Conservation (phyloP, 1,139 yeast genomes). For the Protomyces inouyei region DNA sequence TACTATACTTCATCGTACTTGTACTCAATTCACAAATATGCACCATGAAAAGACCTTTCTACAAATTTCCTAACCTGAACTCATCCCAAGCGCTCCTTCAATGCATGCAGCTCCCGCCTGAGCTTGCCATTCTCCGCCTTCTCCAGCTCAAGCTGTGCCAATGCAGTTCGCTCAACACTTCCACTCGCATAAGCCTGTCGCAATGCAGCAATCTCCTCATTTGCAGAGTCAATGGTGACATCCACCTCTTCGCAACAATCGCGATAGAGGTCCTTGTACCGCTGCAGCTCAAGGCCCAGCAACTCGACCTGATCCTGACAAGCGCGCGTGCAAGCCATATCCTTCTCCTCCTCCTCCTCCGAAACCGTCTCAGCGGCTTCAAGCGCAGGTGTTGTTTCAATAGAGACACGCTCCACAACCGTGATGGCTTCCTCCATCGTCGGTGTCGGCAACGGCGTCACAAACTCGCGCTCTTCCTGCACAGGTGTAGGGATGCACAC, state of each 20-base stretch:
- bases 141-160: conserved; percentile 17
- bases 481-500: not conserved
- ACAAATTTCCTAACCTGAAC: too few relatives aligned
- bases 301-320: conserved; percentile 7
- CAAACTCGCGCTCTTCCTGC: not conserved
- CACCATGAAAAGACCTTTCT: too few relatives aligned
- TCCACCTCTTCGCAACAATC: conserved; percentile 13
- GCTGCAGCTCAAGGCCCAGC: conserved; percentile 13
- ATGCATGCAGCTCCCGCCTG: not conserved
- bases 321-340: not conserved
- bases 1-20: too few relatives aligned
- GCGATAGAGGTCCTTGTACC: conserved; percentile 18
- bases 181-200: conserved; percentile 4
- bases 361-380: not conserved
- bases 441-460: not conserved
- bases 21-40: too few relatives aligned
- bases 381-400: not conserved
- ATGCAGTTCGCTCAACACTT: conserved; percentile 11
- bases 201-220: conserved; percentile 17
- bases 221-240: conserved; percentile 20
- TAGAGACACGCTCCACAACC: not conserved
- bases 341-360: not conserved
- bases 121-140: conserved; percentile 13
- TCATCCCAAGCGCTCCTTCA: not conserved
- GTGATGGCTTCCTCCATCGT: not conserved